These are phyloP conservation scores for Clonostachys sp. DNA, from an alignment of 2,329 filamentous ascomycete genomes.

Conservation along the genomic window DNA sequence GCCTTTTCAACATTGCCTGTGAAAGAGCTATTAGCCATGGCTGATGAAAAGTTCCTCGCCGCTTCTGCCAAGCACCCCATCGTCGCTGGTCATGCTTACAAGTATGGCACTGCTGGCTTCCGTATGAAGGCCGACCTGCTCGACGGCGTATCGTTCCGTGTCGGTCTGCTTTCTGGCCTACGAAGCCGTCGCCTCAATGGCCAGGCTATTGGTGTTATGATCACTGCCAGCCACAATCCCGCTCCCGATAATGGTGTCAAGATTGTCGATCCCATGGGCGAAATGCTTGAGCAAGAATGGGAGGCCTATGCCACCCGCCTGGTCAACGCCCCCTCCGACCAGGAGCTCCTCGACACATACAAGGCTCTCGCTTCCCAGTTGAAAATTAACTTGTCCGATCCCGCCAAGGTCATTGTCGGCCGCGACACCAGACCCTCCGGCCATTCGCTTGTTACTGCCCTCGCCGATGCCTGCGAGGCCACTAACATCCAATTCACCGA, in stretches of 20 bases:
- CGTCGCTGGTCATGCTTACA: slow-evolving; percentile 49
- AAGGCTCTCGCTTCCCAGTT: slow-evolving; percentile 69
- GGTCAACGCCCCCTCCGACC: slow-evolving; percentile 76
- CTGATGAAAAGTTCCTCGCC: slow-evolving; percentile 53
- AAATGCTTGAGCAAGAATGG: slow-evolving; percentile 97
- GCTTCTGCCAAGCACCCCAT: slow-evolving; percentile 61
- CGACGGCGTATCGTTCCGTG: slow-evolving; percentile 87
- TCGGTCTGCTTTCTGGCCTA: slow-evolving; percentile 82
- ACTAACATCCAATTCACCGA: slow-evolving; percentile 72
- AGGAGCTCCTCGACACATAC: slow-evolving; percentile 73
- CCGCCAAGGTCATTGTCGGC: slow-evolving; percentile 81
- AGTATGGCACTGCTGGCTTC: slow-evolving; percentile 65
- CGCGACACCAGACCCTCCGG: slow-evolving; percentile 93
- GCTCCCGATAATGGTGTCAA: slow-evolving; percentile 90
- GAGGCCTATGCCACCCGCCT: slow-evolving; percentile 83
- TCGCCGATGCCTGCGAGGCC: slow-evolving; percentile 75
- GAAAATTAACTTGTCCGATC: slow-evolving; percentile 66
- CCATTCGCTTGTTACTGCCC: slow-evolving; percentile 72
- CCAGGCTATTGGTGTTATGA: slow-evolving; percentile 93
- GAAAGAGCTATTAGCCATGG: slow-evolving; percentile 15
- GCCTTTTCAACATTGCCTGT: not conserved
- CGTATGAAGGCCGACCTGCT: slow-evolving; percentile 74
- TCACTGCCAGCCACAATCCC: slow-evolving; percentile 91
- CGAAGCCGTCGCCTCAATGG: slow-evolving; percentile 86
- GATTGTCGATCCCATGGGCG: slow-evolving; percentile 94